Percentiles rank a stretch among this genome's conserved stretches.
Evolutionary conservation across 2,329 filamentous ascomycete genomes (phyloP).

Genomic region (Calcarisporium arbuscula): DNA sequence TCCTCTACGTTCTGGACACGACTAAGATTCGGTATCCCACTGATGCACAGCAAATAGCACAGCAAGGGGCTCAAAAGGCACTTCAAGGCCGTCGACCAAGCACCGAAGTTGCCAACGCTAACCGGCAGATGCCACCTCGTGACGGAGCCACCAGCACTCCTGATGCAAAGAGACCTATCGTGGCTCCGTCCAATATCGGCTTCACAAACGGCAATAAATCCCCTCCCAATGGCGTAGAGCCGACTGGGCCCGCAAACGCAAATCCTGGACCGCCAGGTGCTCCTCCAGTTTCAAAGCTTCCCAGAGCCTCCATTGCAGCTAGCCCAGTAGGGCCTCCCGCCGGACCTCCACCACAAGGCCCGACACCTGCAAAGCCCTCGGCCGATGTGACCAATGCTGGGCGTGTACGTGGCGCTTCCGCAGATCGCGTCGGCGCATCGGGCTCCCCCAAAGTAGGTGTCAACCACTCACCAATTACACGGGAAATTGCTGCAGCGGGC

Average conservation of each 20-base stretch:
- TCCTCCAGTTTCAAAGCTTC: slow-evolving; percentile 30
- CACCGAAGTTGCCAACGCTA: slow-evolving; percentile 24
- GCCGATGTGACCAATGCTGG: slow-evolving; percentile 33
- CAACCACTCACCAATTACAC: slow-evolving; percentile 35
- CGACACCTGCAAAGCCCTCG: slow-evolving; percentile 41
- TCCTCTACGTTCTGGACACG: slow-evolving; percentile 90
- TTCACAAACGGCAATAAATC: slow-evolving; percentile 35
- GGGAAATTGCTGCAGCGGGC: slow-evolving; percentile 26
- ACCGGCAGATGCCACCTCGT: slow-evolving; percentile 35
- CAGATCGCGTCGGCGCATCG: slow-evolving; percentile 34
- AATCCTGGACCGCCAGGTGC: slow-evolving; percentile 11
- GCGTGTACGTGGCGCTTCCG: slow-evolving; percentile 43
- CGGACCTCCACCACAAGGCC: slow-evolving; percentile 50
- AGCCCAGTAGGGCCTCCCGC: slow-evolving; percentile 44
- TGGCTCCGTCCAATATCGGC: slow-evolving; percentile 27
- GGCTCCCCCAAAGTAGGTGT: slow-evolving; percentile 28
- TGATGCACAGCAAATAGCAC: slow-evolving; percentile 55
- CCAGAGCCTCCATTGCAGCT: slow-evolving; percentile 20
- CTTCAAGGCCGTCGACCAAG: slow-evolving; percentile 38
- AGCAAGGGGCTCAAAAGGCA: slow-evolving; percentile 27
- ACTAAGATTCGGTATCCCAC: slow-evolving; percentile 94
- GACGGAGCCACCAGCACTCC: slow-evolving; percentile 46
- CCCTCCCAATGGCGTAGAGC: slow-evolving; percentile 32
- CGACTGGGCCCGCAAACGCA: slow-evolving; percentile 2
- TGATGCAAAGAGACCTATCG: slow-evolving; percentile 44